Conservation (phyloP, 2,329 filamentous ascomycete genomes). For the Coleophoma crateriformis region DNA sequence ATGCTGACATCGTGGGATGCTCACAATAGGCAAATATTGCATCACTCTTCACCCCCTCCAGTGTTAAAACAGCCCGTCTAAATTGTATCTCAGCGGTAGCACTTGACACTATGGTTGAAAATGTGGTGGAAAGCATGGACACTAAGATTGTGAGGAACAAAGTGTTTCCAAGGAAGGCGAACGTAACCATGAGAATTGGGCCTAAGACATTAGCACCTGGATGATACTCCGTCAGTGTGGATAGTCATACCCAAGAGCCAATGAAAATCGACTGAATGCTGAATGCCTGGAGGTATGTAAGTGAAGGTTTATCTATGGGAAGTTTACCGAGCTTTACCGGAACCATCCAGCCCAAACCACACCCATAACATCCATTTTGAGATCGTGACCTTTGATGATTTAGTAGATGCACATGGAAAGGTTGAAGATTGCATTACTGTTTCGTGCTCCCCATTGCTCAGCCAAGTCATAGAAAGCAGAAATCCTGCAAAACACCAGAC, state of each 20-base stretch:
- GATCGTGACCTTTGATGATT: slow-evolving; percentile 49
- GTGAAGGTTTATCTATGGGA: too few species aligned
- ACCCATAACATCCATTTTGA: slow-evolving; percentile 92
- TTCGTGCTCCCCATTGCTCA: slow-evolving; percentile 58
- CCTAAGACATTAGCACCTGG: slow-evolving; percentile 40
- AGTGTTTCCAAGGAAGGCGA: slow-evolving; percentile 81
- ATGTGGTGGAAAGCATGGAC: slow-evolving; percentile 81
- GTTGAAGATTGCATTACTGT: slow-evolving; percentile 21
- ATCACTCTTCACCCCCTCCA: slow-evolving; percentile 81
- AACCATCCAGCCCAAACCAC: slow-evolving; percentile 78
- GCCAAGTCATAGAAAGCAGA: slow-evolving; percentile 72
- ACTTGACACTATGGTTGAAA: slow-evolving; percentile 70
- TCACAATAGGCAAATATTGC: slow-evolving; percentile 67
- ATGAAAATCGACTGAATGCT: slow-evolving; percentile 64
- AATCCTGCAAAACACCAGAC: slow-evolving; percentile 84
- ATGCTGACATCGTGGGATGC: background rate
- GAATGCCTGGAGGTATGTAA: slow-evolving; percentile 31
- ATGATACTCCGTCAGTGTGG: too few species aligned
- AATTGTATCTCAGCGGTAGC: slow-evolving; percentile 81
- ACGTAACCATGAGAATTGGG: slow-evolving; percentile 74
- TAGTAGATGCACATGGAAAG: background rate
- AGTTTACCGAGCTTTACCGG: slow-evolving; percentile 6
- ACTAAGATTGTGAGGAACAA: slow-evolving; percentile 86
- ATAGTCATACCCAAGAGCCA: slow-evolving; percentile 36
- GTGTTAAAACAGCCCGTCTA: slow-evolving; percentile 72